phyloP scores from a whole-genome alignment of 192 early-diverging fungal genomes.

The Linnemannia elongata region DNA sequence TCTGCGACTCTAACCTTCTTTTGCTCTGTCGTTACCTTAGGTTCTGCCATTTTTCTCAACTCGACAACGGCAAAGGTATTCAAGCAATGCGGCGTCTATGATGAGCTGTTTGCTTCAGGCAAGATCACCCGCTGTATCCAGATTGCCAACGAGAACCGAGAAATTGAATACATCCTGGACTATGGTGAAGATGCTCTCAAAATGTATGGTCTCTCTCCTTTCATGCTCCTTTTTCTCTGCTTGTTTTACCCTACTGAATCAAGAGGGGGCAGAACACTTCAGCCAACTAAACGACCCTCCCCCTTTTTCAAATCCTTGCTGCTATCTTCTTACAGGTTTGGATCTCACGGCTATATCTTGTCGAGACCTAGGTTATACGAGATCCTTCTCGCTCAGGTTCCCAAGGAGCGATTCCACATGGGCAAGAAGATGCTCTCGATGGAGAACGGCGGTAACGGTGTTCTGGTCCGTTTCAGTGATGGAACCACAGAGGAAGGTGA shows the following conservation, averaged over 20 bases:
- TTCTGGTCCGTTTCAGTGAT: constrained; percentile 9
- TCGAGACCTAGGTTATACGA: neutral
- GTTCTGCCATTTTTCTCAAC: too few species aligned
- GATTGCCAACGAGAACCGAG: constrained; percentile 6
- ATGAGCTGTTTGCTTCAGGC: too few species aligned
- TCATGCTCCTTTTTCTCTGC: neutral
- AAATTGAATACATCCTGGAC: constrained; percentile 4
- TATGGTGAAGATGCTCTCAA: neutral
- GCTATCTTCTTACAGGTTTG: neutral
- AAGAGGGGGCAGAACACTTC: too few species aligned
- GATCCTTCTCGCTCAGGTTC: constrained; percentile 3
- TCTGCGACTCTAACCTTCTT: too few species aligned
- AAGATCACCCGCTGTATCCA: too few species aligned
- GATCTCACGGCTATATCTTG: neutral
- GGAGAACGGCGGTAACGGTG: neutral
- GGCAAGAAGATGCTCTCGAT: constrained; percentile 4
- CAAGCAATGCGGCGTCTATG: too few species aligned
- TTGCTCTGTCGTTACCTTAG: too few species aligned
- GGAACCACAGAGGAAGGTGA: constrained; percentile 1
- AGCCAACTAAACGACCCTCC: too few species aligned
- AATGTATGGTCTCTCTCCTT: neutral
- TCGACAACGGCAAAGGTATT: too few species aligned
- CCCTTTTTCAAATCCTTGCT: too few species aligned
- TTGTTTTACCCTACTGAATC: neutral
- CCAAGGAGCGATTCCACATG: neutral